Base-by-base conservation (phyloP, 768 basidiomycete genomes). In the Hydnum rufescens region DNA sequence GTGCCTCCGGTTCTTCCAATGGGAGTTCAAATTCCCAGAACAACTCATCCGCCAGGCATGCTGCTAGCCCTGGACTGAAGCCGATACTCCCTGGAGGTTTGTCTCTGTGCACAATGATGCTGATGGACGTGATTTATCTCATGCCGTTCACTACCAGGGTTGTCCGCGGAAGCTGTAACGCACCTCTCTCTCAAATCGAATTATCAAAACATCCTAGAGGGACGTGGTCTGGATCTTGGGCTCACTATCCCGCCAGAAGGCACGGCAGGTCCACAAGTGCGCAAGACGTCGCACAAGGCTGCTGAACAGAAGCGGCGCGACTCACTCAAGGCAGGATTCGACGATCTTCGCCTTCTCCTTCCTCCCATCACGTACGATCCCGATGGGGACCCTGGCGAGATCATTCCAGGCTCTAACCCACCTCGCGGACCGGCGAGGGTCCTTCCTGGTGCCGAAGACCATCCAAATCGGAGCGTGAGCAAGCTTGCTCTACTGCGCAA, bases 251-350 rank as follows among this genome's bases (percentile, higher is more conserved):
- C 36, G 16, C 46, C 29, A 34, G 25, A 30, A 18, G 31, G 28
- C 42, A 13, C 53, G 23, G 18, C 29, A 5, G 5, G 26, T 16
- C 16, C 54, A 13, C 42, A 23, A 44, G 43, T 32, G 46, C 74
- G 77, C 54, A 87, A 86, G 64, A 80, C 80, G 28, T 85, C 85
- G 4, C 86, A 99, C 66, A 97, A 96, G 66, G 85, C 80, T 8
- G 95, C 95, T 3, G 95, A 99, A 65, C 95, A 99, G 64, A 90
- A 92, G 63, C 82, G 95, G 43, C 79, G 95, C 5, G 93, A 99
- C 65, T 90, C 87, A 42, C 76, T 97, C 55, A 99, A 97, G 68
- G 80, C 83, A 16, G 88, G 90, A 3, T 97, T 82, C 60, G 85
- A 89, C 59, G 84, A 87, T 51, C 71, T 89, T 6, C 81, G 86